A percentile compares a stretch with the other conserved stretches of the same genome.
Conservation (phyloP, 1,284 basidiomycete genomes). For the Moesziomyces sp. region DNA sequence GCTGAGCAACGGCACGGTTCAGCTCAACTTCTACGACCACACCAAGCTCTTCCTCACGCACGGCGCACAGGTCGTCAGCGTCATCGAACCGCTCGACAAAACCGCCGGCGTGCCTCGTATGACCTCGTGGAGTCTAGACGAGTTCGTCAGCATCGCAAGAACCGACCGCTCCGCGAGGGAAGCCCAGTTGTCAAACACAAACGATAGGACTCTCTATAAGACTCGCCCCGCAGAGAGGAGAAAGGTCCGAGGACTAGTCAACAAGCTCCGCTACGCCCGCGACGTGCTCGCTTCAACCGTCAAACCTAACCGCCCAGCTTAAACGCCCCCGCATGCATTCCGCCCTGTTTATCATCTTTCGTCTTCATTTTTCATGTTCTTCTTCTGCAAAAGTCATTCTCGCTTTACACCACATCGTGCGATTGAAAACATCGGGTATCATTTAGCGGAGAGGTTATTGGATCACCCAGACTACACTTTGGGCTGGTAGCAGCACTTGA, state of each 20-base stretch:
- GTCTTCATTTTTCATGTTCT: too few species aligned
- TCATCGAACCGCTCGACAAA: constrained; percentile 72
- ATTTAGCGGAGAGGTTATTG: constrained; percentile 4
- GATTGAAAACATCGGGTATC: not conserved
- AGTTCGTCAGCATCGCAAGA: constrained; percentile 76
- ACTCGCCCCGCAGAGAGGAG: constrained; percentile 42
- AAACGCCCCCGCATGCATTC: not conserved
- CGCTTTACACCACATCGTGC: not conserved
- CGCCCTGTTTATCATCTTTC: constrained; percentile 1
- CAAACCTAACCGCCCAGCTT: not conserved
- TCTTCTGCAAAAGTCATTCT: not conserved
- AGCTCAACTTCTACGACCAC: constrained; percentile 99
- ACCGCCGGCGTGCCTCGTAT: constrained; percentile 83
- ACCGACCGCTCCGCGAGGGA: constrained; percentile 53
- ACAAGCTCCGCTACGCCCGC: constrained; percentile 38
- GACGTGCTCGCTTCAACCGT: constrained; percentile 38
- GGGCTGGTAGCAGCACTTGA: constrained; percentile 37
- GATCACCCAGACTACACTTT: constrained; percentile 54
- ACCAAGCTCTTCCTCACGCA: constrained; percentile 89
- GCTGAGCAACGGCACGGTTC: constrained; percentile 89
- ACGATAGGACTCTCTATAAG: constrained; percentile 3
- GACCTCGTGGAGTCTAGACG: constrained; percentile 79
- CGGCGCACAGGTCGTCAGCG: constrained; percentile 80
- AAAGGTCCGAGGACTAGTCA: constrained; percentile 30
- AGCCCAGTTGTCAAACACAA: constrained; percentile 7